Evolutionary conservation across 2,329 filamentous ascomycete species (phyloP), one percentile per base, ranked within the genome.

Genomic region (Cladophialophora psammophila): DNA sequence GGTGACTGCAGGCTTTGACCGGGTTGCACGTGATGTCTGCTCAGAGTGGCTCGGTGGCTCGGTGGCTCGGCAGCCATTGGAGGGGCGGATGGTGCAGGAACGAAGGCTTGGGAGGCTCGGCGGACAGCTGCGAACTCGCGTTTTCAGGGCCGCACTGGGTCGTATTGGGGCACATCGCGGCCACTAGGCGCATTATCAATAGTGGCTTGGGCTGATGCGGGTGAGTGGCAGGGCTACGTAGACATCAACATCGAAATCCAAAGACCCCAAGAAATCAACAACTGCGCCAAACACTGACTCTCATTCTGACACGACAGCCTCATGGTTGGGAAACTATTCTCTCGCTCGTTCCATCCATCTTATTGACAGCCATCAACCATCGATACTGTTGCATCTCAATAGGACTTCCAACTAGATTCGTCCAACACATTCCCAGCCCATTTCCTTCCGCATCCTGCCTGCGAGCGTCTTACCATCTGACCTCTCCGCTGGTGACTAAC

Each of bases 181-280:
- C 45, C 34, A 31, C 18, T 31, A 45, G 42, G 45, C 52, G 59
- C 31, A 50, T 13, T 26, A 20, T 42, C 45, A 42, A 26, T 26
- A 26, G 59, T 61, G 59, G 59, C 48, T 61, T 61, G 18, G 59
- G 59, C 59, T 61, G 59, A 61, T 61, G 59, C 59, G 52, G 48
- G 59, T 38, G 10, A 38, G 57, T 64, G 59, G 38, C 38, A 32
- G 56, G 63, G 50, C 15, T 60, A 65, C 63, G 63, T 65, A 65
- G 63, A 53, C 63, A 55, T 61, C 48, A 56, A 61, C 57, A 59
- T 10, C 54, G 32, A 40, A 31, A 55, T 59, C 54, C 50, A n/a
- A n/a, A n/a, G n/a, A n/a, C n/a, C n/a, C n/a, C n/a, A 53, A 56
- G 57, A 48, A 45, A 60, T 50, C 57, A 36, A 60, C 40, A 50